Base-by-base conservation (phyloP, 495 filamentous ascomycete genomes). In the Hypoxylon trugodes region DNA sequence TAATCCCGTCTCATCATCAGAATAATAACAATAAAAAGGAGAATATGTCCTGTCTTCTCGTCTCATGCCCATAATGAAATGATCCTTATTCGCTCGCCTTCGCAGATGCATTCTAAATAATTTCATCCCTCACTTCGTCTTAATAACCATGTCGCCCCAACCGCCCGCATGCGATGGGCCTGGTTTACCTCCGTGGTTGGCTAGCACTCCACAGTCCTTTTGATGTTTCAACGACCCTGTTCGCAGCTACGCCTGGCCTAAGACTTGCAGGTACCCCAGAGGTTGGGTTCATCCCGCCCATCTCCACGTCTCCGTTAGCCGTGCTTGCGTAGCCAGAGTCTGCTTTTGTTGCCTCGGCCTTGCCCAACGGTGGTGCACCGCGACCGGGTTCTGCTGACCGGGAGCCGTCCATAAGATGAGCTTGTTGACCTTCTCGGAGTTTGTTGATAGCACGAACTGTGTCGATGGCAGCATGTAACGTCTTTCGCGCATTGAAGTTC, bases 391-490 rank as follows among this genome's bases (percentile, higher is more conserved):
- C 79, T 10, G 64, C 65, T 33, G 73, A 77, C 36, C 68, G 70
- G 13, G 32, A 56, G 9, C 79, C 80, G 53, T 96, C 92, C 93
- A 96, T 96, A 72, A 92, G 85, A 5, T 77, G 81, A 21, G 69
- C 69, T 2, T 72, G 46, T 41, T 91, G 89, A 10, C 90, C 92
- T 64, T 96, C 95, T 46, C 94, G 82, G 37, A 98, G 76, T 78
- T 98, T 97, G 73, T 97, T 97, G 72, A 98, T 97, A 0, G 95
- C 95, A n/a, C 96, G 84, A 40, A 98, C 93, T 0, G 96, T 97
- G 74, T 98, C 95, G 73, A 98, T 98, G 22, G 95, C 95, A 9
- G 93, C 93, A 76, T 98, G 95, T 48, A 98, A 81, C 6, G 94
- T 98, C 55, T 93, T 82, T 24, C 94, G 82, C 6, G 95, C 95